A percentile compares a stretch with the other conserved stretches of the same genome.
phyloP scores from a whole-genome alignment of 768 basidiomycete genomes.

The Gyrodon lividus region DNA sequence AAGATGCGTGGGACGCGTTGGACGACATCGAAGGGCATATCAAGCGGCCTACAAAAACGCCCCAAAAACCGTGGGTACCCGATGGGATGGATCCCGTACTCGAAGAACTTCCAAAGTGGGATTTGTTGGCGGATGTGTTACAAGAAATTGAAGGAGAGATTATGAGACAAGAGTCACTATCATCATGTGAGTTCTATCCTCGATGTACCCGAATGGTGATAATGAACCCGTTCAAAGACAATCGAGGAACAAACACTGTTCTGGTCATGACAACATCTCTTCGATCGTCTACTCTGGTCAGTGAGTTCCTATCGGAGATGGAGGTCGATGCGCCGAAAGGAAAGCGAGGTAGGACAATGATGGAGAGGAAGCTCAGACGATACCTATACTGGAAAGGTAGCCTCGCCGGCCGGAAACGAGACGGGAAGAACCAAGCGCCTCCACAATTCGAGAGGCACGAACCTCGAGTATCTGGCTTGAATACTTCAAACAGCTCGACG shows the following conservation, averaged over 20 bases:
- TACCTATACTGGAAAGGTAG: constrained; percentile 85
- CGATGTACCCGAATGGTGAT: not conserved
- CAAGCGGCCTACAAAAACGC: constrained; percentile 3
- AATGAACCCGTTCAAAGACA: constrained; percentile 22
- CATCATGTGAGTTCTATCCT: constrained; percentile 14
- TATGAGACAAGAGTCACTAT: constrained; percentile 52
- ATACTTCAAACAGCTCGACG: constrained; percentile 26
- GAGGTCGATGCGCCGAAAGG: constrained; percentile 57
- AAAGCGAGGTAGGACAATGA: constrained; percentile 68
- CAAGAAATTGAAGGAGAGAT: constrained; percentile 90
- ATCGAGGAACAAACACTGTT: constrained; percentile 67
- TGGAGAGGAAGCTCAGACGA: constrained; percentile 67
- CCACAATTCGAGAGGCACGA: constrained; percentile 1
- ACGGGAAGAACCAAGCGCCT: constrained; percentile 4
- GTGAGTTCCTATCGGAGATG: constrained; percentile 73
- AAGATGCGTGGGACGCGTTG: constrained; percentile 74
- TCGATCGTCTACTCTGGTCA: constrained; percentile 68
- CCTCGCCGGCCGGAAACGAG: constrained; percentile 26
- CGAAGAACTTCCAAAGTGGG: constrained; percentile 97
- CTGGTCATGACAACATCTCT: constrained; percentile 88
- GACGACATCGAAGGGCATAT: constrained; percentile 48
- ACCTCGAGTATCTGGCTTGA: constrained; percentile 17
- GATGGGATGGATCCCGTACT: constrained; percentile 79
- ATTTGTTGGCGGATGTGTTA: constrained; percentile 76
- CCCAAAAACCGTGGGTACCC: constrained; percentile 57